Base-by-base conservation (phyloP, 2,329 filamentous ascomycete species). In the Stagonosporopsis rhizophila region DNA sequence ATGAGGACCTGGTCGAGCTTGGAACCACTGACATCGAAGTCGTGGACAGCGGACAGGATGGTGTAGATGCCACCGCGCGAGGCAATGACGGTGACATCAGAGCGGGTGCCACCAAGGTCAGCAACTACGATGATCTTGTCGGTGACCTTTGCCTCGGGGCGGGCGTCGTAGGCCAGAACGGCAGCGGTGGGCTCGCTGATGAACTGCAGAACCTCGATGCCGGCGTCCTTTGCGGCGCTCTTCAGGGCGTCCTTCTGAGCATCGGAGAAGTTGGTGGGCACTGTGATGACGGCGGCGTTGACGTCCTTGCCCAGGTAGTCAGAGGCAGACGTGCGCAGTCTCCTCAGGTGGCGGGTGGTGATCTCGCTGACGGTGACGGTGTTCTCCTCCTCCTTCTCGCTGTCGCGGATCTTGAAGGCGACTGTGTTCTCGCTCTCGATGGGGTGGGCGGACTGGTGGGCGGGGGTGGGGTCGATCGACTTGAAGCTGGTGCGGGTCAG, bases 11-110 rank as follows among this genome's bases (percentile, higher is more conserved):
- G 86, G 81, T 99, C 95, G 54, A 99, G 84, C 65, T 92, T 88
- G 32, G 87, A 84, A 72, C 95, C 95, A 53, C 91, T 88, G 66
- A 94, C 90, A 73, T 98, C 93, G 79, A 96, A 97, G 82, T 99
- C 95, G 81, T 98, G 95, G 27, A 89, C 87, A 12, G 94, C 96
- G 19, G 95, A 92, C 56, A 99, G 84, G 69, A 97, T 88, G 58
- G 92, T 97, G 84, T 98, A 98, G 82, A 98, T 94, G 74, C 95
- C 95, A 61, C 92, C 92, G 77, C 94, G 87, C 71, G 91, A 96
- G 62, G 93, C 91, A 63, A 99, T 82, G 45, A 99, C 90, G 39
- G 94, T 87, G 53, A 96, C 89, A 75, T 99, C 95, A 23, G 92
- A 96, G 68, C 94, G 88, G 48, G 91, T 97, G 65, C 92, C 94